Conservation (phyloP, 164 flowering plant species). For the Tinospora cordifolia region DNA sequence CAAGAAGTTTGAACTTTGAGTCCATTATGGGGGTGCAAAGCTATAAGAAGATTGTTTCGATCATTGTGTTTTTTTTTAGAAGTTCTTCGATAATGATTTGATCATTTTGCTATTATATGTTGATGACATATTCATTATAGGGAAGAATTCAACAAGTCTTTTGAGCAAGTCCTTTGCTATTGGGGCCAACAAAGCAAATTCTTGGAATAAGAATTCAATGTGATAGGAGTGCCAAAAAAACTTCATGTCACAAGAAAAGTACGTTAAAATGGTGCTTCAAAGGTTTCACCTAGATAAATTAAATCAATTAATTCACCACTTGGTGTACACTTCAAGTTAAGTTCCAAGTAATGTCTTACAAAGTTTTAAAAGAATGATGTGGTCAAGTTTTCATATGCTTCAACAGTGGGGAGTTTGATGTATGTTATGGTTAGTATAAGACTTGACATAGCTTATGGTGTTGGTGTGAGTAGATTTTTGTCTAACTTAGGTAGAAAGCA, state of each 20-base stretch:
- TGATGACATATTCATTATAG: no score
- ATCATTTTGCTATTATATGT: not conserved
- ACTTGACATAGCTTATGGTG: no score
- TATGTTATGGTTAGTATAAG: no score
- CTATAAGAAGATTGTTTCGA: not conserved
- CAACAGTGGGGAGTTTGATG: no score
- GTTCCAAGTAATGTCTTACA: no score
- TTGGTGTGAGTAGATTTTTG: no score
- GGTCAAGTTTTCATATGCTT: no score
- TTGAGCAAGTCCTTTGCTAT: not conserved
- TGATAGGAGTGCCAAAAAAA: not conserved
- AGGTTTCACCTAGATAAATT: not conserved
- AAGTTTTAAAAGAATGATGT: no score
- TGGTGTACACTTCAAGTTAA: not conserved
- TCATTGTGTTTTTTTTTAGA: not conserved
- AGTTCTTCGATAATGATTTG: not conserved
- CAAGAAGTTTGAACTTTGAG: not conserved
- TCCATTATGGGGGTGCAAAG: not conserved
- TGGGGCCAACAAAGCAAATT: slow-evolving; percentile 4
- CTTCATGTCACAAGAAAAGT: not conserved
- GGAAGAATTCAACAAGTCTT: no score
- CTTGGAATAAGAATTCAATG: not conserved
- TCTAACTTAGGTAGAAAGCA: no score
- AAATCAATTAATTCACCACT: not conserved
- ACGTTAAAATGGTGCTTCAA: slow-evolving; percentile 2